Percentiles rank a stretch among this genome's conserved stretches.
phyloP scores from a whole-genome alignment of 768 basidiomycete genomes.

The Podaxis sp. region DNA sequence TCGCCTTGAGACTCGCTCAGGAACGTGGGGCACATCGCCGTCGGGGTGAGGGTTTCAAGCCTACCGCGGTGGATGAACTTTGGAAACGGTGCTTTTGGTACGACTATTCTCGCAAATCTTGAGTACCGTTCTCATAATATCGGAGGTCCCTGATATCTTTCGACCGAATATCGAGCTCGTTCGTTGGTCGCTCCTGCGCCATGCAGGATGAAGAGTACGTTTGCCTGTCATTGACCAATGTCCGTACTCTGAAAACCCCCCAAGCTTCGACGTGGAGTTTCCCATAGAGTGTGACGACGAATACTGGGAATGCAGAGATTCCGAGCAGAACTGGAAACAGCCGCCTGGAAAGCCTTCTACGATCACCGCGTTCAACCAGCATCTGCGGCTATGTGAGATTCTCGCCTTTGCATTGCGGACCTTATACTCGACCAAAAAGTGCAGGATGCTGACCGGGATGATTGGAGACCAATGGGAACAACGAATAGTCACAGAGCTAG shows the following conservation, averaged over 20 bases:
- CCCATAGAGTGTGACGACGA: constrained; percentile 57
- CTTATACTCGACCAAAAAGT: constrained; percentile 43
- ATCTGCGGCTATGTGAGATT: constrained; percentile 58
- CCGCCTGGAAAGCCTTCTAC: constrained; percentile 54
- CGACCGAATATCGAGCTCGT: constrained; percentile 35
- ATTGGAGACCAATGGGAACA: constrained; percentile 55
- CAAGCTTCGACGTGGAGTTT: constrained; percentile 60
- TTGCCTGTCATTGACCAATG: background rate
- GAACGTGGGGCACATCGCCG: constrained; percentile 62
- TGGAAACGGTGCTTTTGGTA: constrained; percentile 60
- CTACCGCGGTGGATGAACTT: constrained; percentile 48
- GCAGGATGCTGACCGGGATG: constrained; percentile 29
- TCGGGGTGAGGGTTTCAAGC: constrained; percentile 26
- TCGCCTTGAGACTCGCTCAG: constrained; percentile 57
- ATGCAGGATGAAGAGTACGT: constrained; percentile 71
- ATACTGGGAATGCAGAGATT: constrained; percentile 42
- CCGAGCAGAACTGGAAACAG: constrained; percentile 52
- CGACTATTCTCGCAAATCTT: background rate
- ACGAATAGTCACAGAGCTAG: constrained; percentile 54
- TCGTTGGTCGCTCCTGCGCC: constrained; percentile 61
- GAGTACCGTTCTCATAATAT: background rate
- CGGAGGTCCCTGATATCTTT: constrained; percentile 26
- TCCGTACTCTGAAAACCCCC: background rate
- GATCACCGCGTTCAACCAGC: constrained; percentile 47
- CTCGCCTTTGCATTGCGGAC: constrained; percentile 59